phyloP scores from a whole-genome alignment of 148 eudicot genomes.

The Chenopodium quinoa region DNA sequence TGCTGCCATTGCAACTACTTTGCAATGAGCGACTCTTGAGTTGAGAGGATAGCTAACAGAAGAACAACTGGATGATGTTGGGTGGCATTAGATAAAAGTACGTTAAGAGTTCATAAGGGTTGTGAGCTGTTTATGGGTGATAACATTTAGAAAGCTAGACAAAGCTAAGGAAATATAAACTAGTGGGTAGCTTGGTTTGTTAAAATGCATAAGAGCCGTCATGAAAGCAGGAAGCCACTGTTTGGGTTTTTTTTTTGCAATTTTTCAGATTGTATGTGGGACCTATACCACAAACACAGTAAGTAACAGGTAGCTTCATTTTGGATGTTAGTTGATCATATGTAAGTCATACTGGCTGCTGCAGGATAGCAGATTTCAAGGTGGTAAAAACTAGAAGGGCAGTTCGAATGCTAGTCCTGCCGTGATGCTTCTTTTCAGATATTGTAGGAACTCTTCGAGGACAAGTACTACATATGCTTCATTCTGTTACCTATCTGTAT shows the following conservation, averaged over 20 bases:
- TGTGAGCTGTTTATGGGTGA: neutral
- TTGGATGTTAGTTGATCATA: neutral
- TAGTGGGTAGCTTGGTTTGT: neutral
- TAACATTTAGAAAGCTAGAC: neutral
- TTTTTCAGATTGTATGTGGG: neutral
- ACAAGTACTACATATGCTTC: neutral
- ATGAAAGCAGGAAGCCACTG: neutral
- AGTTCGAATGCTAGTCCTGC: neutral
- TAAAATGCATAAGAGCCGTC: neutral
- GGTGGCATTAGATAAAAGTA: neutral
- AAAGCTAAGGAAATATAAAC: neutral
- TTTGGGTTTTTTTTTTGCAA: neutral
- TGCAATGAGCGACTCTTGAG: constrained; percentile 35
- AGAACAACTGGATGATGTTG: neutral
- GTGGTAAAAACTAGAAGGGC: neutral
- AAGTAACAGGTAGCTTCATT: neutral
- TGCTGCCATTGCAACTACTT: constrained; percentile 43
- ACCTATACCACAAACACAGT: neutral
- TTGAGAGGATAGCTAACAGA: neutral
- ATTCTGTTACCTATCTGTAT: neutral
- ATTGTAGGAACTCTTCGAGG: neutral
- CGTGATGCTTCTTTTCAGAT: neutral
- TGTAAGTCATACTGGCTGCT: neutral
- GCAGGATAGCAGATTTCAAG: neutral
- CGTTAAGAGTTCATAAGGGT: neutral